Percentiles rank a stretch among this genome's conserved stretches.
These are phyloP conservation scores for Tremellales sp. DNA, from an alignment of 1,284 basidiomycete genomes.

Conservation along the genomic window DNA sequence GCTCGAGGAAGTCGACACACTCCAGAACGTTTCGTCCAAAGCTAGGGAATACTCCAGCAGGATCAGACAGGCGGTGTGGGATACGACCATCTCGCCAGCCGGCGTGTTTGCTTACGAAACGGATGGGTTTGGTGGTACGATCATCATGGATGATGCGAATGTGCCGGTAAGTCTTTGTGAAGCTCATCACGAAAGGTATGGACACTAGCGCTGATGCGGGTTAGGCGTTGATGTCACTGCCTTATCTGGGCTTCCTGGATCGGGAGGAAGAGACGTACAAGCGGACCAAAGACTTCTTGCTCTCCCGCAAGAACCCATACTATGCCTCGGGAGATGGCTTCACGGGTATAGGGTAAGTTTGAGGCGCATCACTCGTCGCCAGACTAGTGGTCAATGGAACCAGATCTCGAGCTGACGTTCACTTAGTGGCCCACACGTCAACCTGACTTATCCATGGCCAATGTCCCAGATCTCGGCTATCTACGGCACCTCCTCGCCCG, in stretches of 20 bases:
- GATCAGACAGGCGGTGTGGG: neutral
- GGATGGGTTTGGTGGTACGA: constrained; percentile 53
- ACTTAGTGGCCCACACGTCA: constrained; percentile 4
- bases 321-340: constrained; percentile 49
- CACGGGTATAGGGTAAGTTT: neutral
- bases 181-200: no score
- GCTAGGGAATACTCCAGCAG: neutral
- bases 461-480: constrained; percentile 72
- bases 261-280: constrained; percentile 58
- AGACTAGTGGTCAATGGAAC: constrained; percentile 62
- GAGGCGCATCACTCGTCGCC: neutral
- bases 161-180: constrained; percentile 64
- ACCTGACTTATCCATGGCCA: constrained; percentile 51
- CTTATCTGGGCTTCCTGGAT: constrained; percentile 68
- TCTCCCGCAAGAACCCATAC: constrained; percentile 66
- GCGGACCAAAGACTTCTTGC: constrained; percentile 58
- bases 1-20: neutral
- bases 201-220: neutral
- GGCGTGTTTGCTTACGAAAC: constrained; percentile 71
- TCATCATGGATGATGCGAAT: constrained; percentile 76
- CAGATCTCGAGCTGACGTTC: constrained; percentile 60
- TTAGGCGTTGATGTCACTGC: constrained; percentile 62
- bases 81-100: neutral
- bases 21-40: neutral
- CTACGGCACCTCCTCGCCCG: constrained; percentile 65